Conservation (phyloP, 225 moss, liverwort and hornwort species). For the Neckera pumila region DNA sequence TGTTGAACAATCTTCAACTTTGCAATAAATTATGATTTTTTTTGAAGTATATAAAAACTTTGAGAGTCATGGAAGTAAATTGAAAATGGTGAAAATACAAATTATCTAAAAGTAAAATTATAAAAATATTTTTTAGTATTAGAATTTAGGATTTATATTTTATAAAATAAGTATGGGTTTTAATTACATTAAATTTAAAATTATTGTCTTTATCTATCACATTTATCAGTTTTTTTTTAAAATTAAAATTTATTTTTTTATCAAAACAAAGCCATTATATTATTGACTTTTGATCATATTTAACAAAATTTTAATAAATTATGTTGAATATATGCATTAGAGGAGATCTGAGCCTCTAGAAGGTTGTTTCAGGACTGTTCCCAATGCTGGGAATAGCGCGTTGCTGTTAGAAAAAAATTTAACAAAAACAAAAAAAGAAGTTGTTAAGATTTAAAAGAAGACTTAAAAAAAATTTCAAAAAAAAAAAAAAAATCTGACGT, state of each 20-base stretch:
- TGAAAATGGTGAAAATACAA: not conserved
- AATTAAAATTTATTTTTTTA: not conserved
- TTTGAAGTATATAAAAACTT: not conserved
- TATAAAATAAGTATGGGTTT: not conserved
- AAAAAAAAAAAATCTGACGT: no score
- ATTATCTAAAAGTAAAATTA: not conserved
- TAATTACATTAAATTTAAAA: not conserved
- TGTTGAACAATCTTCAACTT: rapidly evolving
- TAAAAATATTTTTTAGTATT: not conserved
- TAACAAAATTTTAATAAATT: no score
- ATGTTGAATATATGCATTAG: no score
- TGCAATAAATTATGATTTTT: not conserved
- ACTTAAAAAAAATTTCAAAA: no score
- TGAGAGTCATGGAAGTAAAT: not conserved
- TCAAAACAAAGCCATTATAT: not conserved
- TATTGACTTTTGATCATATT: not conserved
- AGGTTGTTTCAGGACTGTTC: no score
- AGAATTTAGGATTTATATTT: not conserved
- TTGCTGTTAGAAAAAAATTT: no score
- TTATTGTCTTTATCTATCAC: not conserved
- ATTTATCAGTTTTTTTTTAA: not conserved
- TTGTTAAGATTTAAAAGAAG: no score
- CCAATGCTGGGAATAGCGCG: no score
- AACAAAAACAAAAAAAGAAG: no score
- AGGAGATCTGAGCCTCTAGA: no score